Evolutionary conservation across 2,329 filamentous ascomycete genomes (phyloP), one percentile per base, ranked within the genome.

Genomic region (Arthrobotrys pseudoclavata): DNA sequence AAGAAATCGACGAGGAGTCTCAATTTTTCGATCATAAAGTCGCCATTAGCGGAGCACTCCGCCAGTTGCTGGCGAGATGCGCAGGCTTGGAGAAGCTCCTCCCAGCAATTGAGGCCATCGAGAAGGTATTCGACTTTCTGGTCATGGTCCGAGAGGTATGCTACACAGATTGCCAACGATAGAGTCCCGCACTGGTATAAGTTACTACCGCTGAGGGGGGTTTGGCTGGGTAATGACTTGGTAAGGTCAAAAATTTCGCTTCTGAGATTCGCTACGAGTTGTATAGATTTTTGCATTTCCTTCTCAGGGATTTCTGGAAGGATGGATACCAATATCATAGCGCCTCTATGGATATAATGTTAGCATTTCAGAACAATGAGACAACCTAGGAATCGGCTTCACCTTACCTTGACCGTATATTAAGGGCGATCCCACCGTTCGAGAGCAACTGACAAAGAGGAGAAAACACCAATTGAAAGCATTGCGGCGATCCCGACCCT

Each of bases 1-100:
- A 80, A 77, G 60, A 82, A 81, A 20, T 82, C 81, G 24, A 74
- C 64, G 12, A 81, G 68, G 63, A 81, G 80, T 53, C 79, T 75
- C 24, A 82, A 64, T 62, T 63, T 78, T 20, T 45, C 79, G 48
- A 74, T 79, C 79, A 60, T 82, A 69, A 47, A 81, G 52, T 68
- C 78, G 22, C 40, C 60, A 53, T 67, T 76, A 29, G 66, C 66
- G 26, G 66, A 64, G 45, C 66, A 70, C 15, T 76, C 72, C 2
- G 34, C 26, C 1, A 76, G 42, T 42, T 64, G 60, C 18, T 61
- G 29, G 31, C 26, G 50, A 15, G 72, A 76, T 9, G 60, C 20
- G 15, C 72, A 76, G 6, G 61, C 55, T 24, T 53, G 66, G 40
- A 80, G 52, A 13, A 82, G 75, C 13, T 68, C 42, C 40, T 81